A percentile compares a stretch with the other conserved stretches of the same genome.
phyloP scores from a whole-genome alignment of 331 rosid species.

The Pyracantha coccinea region DNA sequence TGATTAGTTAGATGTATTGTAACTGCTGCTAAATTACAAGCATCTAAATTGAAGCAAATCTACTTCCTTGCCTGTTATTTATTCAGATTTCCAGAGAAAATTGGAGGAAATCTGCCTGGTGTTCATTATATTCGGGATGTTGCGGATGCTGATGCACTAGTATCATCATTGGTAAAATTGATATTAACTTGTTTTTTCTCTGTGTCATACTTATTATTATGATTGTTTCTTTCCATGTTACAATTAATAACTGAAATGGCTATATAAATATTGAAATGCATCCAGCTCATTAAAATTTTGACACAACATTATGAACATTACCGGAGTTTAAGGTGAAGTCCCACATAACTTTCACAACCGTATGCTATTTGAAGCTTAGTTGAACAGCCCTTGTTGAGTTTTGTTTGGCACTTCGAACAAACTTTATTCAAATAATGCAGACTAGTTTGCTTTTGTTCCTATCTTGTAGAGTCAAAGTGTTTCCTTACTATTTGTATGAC shows the following conservation, averaged over 20 bases:
- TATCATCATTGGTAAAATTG: slow-evolving; percentile 59
- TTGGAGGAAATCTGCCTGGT: slow-evolving; percentile 81
- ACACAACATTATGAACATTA: background rate
- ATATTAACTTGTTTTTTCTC: background rate
- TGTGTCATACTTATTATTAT: too few species aligned
- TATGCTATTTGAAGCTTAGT: background rate
- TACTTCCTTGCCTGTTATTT: slow-evolving; percentile 15
- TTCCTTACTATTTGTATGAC: background rate
- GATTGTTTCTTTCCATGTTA: background rate
- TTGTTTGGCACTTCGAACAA: background rate
- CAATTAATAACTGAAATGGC: background rate
- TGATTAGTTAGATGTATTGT: background rate
- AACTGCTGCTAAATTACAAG: slow-evolving; percentile 3
- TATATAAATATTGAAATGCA: too few species aligned
- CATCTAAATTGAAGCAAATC: slow-evolving; percentile 6
- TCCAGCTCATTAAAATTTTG: background rate
- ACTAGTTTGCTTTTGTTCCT: background rate
- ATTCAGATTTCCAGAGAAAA: slow-evolving; percentile 76
- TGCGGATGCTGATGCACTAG: slow-evolving; percentile 80
- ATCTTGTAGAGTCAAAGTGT: background rate
- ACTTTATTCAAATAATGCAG: background rate
- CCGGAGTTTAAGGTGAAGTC: background rate
- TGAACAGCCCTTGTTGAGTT: background rate
- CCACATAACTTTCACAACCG: background rate
- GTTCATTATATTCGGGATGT: slow-evolving; percentile 90